Base-by-base conservation (phyloP, 1,284 basidiomycete species). In the Cronartium quercuum region DNA sequence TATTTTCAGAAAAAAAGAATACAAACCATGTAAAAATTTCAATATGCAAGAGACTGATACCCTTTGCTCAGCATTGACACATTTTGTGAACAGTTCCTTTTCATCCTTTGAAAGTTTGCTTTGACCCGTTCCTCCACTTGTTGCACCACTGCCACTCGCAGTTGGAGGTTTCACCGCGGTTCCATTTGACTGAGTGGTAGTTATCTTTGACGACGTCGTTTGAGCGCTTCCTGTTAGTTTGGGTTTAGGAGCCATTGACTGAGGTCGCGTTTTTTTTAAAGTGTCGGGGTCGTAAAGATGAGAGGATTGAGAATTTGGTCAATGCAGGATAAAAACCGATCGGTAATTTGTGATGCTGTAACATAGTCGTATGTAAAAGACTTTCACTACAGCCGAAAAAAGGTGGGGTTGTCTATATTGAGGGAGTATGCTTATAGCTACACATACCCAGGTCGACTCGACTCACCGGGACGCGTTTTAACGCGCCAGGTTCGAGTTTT, bases 81-180 rank as follows among this genome's bases (percentile, higher is more conserved):
- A 75, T 64, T 68, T 75, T 18, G 66, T 21, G 34, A 68, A 75
- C 1, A 75, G 44, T 40, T 75, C 73, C 38, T 62, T 75, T 40
- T 75, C 73, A 38, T 75, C 73, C 38, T 75, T 75, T 1, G 73
- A 75, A 10, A 75, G 21, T 64, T 75, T 75, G 63, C 66, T 73
- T 21, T 42, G 55, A 41, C 38, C n/a, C 41, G 29, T 29, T 2
- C 29, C 29, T 29, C 29, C 29, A 29, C 29, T 29, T 29, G 29
- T 2, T 29, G 29, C 29, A 29, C 29, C 51, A 57, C 29, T n/a
- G 29, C 12, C 29, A 5, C 6, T 57, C 21, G 51, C 21, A 24
- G 51, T 57, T 21, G 51, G 29, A 57, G 51, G 47, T 55, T 55
- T 55, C 7, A 13, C 7, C 24, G 18, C 47, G 15, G 6, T 55